Evolutionary conservation across 495 filamentous ascomycete species (phyloP).

Genomic region (Penicillium goetzii): DNA sequence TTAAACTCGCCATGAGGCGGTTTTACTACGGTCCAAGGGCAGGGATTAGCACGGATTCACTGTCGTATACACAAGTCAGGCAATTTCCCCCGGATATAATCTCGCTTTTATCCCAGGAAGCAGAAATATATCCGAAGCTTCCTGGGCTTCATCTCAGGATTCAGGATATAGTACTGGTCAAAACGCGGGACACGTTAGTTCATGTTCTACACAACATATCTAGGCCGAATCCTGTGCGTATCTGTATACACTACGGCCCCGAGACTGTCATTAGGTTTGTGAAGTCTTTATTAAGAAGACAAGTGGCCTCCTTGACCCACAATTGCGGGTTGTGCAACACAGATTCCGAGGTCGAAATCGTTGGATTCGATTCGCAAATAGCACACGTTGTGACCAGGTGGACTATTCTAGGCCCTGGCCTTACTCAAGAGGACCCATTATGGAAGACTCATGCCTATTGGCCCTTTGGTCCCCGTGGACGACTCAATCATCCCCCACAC

Average conservation of each 20-base stretch:
- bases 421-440: conserved; percentile 10
- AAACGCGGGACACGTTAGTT: neutral
- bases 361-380: neutral
- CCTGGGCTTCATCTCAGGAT: conserved; percentile 8
- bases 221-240: neutral
- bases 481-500: conserved; percentile 2
- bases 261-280: neutral
- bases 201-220: neutral
- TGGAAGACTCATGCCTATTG: conserved; percentile 7
- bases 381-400: conserved; percentile 9
- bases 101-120: conserved; percentile 11
- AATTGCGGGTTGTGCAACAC: conserved; percentile 12
- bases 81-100: neutral
- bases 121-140: conserved; percentile 7
- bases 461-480: neutral
- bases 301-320: neutral
- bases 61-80: conserved; percentile 12
- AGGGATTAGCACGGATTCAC: conserved; percentile 17
- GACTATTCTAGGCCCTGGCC: conserved; percentile 9
- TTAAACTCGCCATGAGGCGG: conserved; percentile 18
- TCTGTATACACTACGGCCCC: neutral
- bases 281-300: neutral
- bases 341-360: conserved; percentile 9
- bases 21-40: conserved; percentile 13
- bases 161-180: conserved; percentile 12